Evolutionary conservation across 164 flowering plant species (phyloP).

Genomic region (Houttuynia cordata): DNA sequence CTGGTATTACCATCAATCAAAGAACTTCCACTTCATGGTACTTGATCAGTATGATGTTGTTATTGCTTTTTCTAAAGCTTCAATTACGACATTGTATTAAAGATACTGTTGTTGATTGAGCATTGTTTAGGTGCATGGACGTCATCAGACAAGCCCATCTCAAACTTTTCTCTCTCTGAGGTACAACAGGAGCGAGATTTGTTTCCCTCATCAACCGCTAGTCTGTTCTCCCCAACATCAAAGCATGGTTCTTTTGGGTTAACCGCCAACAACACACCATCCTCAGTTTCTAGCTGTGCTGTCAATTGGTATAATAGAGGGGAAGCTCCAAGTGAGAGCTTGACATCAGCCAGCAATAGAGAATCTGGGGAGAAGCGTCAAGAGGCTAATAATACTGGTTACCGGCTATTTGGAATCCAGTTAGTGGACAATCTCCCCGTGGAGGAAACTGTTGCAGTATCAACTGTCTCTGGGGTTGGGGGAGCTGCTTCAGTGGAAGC

Average conservation of each 20-base stretch:
- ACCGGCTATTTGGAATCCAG: conserved; percentile 78
- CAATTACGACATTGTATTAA: not conserved
- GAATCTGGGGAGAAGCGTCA: conserved; percentile 50
- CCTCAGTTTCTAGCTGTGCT: conserved; percentile 36
- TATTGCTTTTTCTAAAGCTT: too few species aligned
- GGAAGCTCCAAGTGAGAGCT: conserved; percentile 38
- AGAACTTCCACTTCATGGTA: conserved; percentile 51
- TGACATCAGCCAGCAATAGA: conserved; percentile 21
- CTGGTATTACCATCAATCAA: conserved; percentile 44
- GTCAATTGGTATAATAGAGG: conserved; percentile 33
- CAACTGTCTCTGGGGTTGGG: conserved; percentile 17
- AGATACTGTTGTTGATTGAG: not conserved
- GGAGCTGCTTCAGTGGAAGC: conserved; percentile 31
- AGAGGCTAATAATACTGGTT: conserved; percentile 35
- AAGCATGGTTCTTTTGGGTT: conserved; percentile 25
- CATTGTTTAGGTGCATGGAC: conserved; percentile 51
- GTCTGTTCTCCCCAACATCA: conserved; percentile 26
- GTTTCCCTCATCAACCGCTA: conserved; percentile 35
- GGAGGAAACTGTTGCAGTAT: conserved; percentile 30
- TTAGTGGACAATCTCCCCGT: conserved; percentile 34
- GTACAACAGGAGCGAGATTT: conserved; percentile 40
- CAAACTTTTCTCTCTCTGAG: conserved; percentile 37
- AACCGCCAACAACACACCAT: conserved; percentile 23
- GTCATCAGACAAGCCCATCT: conserved; percentile 35
- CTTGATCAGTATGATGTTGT: not conserved